These are phyloP conservation scores for Dryas octopetala DNA, from an alignment of 306 rosid species.

Conservation along the genomic window DNA sequence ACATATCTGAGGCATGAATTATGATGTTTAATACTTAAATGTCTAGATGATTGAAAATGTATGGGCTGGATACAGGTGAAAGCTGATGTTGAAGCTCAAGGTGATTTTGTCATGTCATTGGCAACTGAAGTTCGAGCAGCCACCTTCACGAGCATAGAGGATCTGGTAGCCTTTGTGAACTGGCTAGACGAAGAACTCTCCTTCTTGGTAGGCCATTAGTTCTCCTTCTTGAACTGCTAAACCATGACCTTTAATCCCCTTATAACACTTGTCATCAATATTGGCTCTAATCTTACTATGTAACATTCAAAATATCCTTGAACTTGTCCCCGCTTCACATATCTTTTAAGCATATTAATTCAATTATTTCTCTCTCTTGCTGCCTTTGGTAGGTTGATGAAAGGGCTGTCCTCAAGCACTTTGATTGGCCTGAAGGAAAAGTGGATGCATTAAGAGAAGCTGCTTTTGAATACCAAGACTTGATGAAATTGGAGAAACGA, in stretches of 20 bases:
- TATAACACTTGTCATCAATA: neutral
- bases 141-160: conserved; percentile 68
- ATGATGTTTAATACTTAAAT: neutral
- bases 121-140: conserved; percentile 94
- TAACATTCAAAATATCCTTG: neutral
- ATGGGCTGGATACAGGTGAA: conserved; percentile 52
- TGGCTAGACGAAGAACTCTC: conserved; percentile 96
- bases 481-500: conserved; percentile 80
- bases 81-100: conserved; percentile 98
- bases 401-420: conserved; percentile 98
- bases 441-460: conserved; percentile 99
- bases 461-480: conserved; percentile 91
- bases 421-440: conserved; percentile 99
- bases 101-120: conserved; percentile 86
- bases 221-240: neutral
- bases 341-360: neutral
- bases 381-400: conserved; percentile 73
- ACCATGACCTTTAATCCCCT: conserved; percentile 1
- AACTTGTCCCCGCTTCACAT: neutral
- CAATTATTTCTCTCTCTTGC: conserved; percentile 22
- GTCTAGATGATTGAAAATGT: neutral
- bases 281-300: neutral
- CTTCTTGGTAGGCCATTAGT: conserved; percentile 46
- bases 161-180: conserved; percentile 86
- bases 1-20: conserved; percentile 2